phyloP scores from a whole-genome alignment of 192 early-diverging fungal species.

The Cetraspora pellucida region DNA sequence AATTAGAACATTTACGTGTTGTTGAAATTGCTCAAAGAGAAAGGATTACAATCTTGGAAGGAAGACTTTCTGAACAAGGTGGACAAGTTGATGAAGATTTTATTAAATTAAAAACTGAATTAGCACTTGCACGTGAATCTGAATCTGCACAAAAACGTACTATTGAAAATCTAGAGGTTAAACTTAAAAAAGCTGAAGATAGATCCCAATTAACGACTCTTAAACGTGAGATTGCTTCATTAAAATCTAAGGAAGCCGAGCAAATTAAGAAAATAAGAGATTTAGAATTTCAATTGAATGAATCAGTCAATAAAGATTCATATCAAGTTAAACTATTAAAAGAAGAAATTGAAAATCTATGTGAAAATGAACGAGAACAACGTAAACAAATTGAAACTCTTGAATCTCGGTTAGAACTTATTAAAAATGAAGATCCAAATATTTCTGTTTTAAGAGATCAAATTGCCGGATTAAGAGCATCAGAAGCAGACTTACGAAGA shows the following conservation, averaged over 20 bases:
- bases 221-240: background rate
- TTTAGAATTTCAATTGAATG: background rate
- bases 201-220: background rate
- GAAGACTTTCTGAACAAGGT: constrained; percentile 12
- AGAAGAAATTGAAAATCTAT: constrained; percentile 13
- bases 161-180: constrained; percentile 5
- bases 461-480: constrained; percentile 15
- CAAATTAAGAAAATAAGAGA: constrained; percentile 4
- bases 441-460: constrained; percentile 18
- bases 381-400: constrained; percentile 17
- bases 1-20: constrained; percentile 14
- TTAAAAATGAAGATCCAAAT: constrained; percentile 13
- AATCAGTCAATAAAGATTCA: background rate
- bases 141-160: constrained; percentile 11
- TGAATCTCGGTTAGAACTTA: constrained; percentile 9
- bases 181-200: constrained; percentile 16
- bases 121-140: constrained; percentile 1
- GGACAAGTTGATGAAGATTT: constrained; percentile 14
- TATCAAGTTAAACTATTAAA: constrained; percentile 8
- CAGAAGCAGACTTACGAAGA: constrained; percentile 3
- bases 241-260: constrained; percentile 9
- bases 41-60: background rate
- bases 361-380: constrained; percentile 3
- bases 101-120: constrained; percentile 9
- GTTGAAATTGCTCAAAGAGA: constrained; percentile 16